Evolutionary conservation across 768 basidiomycete genomes (phyloP), one percentile per base, ranked within the genome.

Genomic region (Suillus ampliporus): DNA sequence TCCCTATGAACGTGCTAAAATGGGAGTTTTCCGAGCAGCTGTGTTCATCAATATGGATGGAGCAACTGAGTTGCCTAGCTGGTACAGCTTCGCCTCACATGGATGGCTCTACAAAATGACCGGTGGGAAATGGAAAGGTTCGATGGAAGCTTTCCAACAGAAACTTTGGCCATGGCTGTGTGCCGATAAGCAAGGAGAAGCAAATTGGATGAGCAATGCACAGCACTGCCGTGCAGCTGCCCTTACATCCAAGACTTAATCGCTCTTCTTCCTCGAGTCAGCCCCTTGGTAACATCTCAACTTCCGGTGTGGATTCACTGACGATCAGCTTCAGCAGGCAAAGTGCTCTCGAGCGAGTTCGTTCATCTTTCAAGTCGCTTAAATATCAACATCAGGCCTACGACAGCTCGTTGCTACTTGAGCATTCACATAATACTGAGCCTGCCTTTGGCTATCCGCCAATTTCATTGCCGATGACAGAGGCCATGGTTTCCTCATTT

Each of bases 1-100:
- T n/a, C n/a, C n/a, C n/a, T n/a, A n/a, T n/a, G n/a, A n/a, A n/a
- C n/a, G n/a, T n/a, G n/a, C n/a, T n/a, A n/a, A 86, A 83, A 54
- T 87, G 87, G 68, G 77, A 62, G 92, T 95, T 4, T 80, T 95
- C 51, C 86, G 92, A 38, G 94, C 91, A 0, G 81, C 87, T 15
- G 81, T 82, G 9, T 94, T 95, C 64, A n/a, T n/a, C n/a, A n/a
- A n/a, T n/a, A n/a, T 98, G 95, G 95, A 84, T 89, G 0, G 26
- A 48, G 41, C 8, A 19, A 6, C 17, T 41, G 40, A 19, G 47
- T 6, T 26, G n/a, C n/a, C n/a, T n/a, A n/a, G n/a, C n/a, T n/a
- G n/a, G n/a, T 50, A 28, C 28, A 48, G 14, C 23, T 26, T 48
- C 23, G 26, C 47, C 47, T 48, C 23, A 26, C n/a, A 43, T 47